Evolutionary conservation across 192 early-diverging fungal species (phyloP), one percentile per base, ranked within the genome.

Genomic region (Coemansia sp.): DNA sequence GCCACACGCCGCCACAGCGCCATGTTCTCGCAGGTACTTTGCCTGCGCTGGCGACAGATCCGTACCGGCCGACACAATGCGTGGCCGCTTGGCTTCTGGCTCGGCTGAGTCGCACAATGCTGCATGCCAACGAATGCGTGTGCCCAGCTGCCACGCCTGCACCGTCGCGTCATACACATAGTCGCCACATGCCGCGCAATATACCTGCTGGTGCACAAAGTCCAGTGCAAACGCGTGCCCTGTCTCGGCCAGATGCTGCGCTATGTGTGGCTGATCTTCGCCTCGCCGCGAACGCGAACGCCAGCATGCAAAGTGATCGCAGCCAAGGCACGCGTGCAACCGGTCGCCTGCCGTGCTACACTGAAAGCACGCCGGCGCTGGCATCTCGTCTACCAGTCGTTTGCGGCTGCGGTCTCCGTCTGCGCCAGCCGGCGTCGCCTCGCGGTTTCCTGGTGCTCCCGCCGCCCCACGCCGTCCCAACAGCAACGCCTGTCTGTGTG

Each of bases 141-240:
- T 71, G 4, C 73, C 54, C 17, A 69, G 57, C 38, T 85, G 59
- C 55, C 82, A 68, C 17, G 66, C 58, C n/a, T 87, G 83, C 12
- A 94, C 82, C 38, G 90, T 89, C 2, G 79, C 57, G 71, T 95
- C 94, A 69, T 91, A 91, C 0, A 96, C 82, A 71, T 95, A 94
- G 70, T 94, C 92, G 57, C 87, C 82, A 79, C 94, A 96, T 15
- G 81, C 75, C 7, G 48, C 47, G 62, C 94, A 96, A 72, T 84
- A 96, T 17, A 95, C 60, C 9, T 67, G 80, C 52, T 79, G 83
- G 21, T 83, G 85, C 57, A 71, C 70, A 59, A 94, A 87, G 61
- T 96, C 94, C 66, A 95, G 84, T 2, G 91, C 91, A 84, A 86
- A 66, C 35, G 45, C 50, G 59, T 76, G 65, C 12, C 62, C 57